Percentiles rank a stretch among this genome's conserved stretches.
Conservation (phyloP, 2,329 filamentous ascomycete species). For the Colletotrichum cereale region DNA sequence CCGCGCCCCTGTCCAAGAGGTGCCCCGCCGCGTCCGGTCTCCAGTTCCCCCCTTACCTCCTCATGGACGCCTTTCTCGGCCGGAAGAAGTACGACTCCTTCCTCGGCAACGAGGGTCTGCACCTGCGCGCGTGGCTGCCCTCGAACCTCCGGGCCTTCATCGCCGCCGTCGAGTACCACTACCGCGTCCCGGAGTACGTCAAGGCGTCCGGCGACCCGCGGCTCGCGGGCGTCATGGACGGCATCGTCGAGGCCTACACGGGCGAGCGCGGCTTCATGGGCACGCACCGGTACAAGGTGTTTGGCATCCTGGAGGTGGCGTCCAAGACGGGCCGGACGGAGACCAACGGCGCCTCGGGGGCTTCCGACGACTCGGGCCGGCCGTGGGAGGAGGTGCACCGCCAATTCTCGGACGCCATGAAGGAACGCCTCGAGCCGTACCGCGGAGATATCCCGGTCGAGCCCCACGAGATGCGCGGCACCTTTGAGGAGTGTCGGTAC, state of each 20-base stretch:
- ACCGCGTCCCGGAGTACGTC: slow-evolving; percentile 65
- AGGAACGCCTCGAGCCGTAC: slow-evolving; percentile 64
- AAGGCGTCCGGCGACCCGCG: slow-evolving; percentile 60
- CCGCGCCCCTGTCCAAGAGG: slow-evolving; percentile 61
- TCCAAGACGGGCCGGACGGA: slow-evolving; percentile 65
- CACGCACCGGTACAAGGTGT: slow-evolving; percentile 67
- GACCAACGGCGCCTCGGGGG: slow-evolving; percentile 64
- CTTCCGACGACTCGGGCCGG: slow-evolving; percentile 53
- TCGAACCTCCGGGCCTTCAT: slow-evolving; percentile 68
- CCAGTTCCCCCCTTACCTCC: slow-evolving; percentile 64
- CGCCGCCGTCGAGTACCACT: slow-evolving; percentile 66
- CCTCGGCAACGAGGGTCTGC: slow-evolving; percentile 63
- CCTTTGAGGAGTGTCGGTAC: slow-evolving; percentile 67
- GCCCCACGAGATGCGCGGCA: slow-evolving; percentile 66
- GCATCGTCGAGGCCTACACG: slow-evolving; percentile 67
- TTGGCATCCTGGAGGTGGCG: slow-evolving; percentile 67
- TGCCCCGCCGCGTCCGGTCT: slow-evolving; percentile 64
- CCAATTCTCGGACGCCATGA: slow-evolving; percentile 66
- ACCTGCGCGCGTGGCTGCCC: slow-evolving; percentile 66
- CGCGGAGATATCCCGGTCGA: slow-evolving; percentile 60
- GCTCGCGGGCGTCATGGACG: slow-evolving; percentile 65
- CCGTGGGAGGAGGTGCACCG: slow-evolving; percentile 65
- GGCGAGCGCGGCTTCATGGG: slow-evolving; percentile 69
- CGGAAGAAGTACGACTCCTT: slow-evolving; percentile 61
- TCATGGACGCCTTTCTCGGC: slow-evolving; percentile 68